Base-by-base conservation (phyloP, 2,329 filamentous ascomycete species). In the Apiospora saccharicola region DNA sequence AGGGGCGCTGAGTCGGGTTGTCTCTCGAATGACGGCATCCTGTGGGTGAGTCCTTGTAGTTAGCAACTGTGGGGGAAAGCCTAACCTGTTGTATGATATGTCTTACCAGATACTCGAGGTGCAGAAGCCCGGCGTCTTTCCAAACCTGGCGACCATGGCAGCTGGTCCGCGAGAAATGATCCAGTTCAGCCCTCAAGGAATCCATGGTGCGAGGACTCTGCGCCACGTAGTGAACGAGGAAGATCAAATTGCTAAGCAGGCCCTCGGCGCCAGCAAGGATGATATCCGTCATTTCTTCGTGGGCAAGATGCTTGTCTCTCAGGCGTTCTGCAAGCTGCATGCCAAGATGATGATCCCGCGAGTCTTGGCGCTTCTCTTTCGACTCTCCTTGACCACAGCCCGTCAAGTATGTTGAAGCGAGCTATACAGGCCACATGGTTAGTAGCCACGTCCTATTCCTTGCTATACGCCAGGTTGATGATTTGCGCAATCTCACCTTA, bases 181-280 rank as follows among this genome's bases (percentile, higher is more conserved):
- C 49, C 24, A 51, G 49, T n/a, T 51, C 49, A 4, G 49, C 49
- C 49, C 49, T 51, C 49, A 51, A 51, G 2, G 49, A 26, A 14
- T 51, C 49, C 49, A 51, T 26, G n/a, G 49, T 24, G 10, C n/a
- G 49, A 51, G 49, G 49, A 51, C 10, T 26, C 49, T 51, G 49
- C n/a, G n/a, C n/a, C 49, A 51, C 26, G 10, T 26, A 12, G 49
- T 51, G 49, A 26, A 26, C 5, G 1, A 51, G 49, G n/a, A 51
- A 51, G 49, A 51, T 51, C n/a, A 51, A 51, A 26, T 51, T 51
- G 49, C 49, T 51, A 26, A 51, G n/a, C 49, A 51, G 49, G n/a
- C n/a, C 49, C 49, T 51, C 49, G 24, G 49, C 49, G n/a, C 49
- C 49, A 26, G 49, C 49, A 10, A 51, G 49, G 49, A 51, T 51